Percentiles rank a stretch among this genome's conserved stretches.
Evolutionary conservation across 257 asterid species (phyloP).

Genomic region (Solanum corneliomulleri): DNA sequence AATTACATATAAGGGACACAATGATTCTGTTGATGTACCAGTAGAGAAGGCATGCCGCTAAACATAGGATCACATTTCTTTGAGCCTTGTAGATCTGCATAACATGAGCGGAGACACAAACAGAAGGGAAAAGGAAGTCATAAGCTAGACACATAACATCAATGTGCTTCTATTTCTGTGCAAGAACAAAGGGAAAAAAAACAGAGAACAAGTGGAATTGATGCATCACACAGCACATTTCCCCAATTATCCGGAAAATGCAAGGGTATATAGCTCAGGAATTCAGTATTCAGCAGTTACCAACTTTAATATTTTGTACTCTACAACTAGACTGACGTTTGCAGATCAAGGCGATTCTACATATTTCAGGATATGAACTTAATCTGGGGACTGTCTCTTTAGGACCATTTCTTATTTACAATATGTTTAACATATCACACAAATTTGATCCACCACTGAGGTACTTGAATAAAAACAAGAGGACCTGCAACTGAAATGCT

Average conservation of each 20-base stretch:
- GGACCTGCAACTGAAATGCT: background rate
- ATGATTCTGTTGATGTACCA: conserved; percentile 30
- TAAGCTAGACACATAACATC: background rate
- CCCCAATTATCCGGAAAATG: background rate
- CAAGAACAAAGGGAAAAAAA: background rate
- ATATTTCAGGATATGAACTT: background rate
- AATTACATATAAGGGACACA: background rate
- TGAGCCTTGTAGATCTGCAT: conserved; percentile 77
- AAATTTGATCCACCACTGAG: background rate
- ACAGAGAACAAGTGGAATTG: background rate
- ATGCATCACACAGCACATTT: background rate
- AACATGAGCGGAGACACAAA: background rate
- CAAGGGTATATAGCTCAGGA: background rate
- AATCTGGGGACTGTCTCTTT: background rate
- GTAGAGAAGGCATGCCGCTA: conserved; percentile 58
- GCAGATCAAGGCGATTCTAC: background rate
- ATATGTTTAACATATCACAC: background rate
- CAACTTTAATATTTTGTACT: background rate
- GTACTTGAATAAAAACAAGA: background rate
- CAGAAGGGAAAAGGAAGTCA: background rate
- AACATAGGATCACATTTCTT: conserved; percentile 62
- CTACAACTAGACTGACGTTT: background rate
- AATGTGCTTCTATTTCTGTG: background rate
- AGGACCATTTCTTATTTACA: background rate
- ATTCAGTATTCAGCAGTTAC: background rate